Conservation (phyloP, 495 filamentous ascomycete species). For the Symbiotaphrina buchneri region DNA sequence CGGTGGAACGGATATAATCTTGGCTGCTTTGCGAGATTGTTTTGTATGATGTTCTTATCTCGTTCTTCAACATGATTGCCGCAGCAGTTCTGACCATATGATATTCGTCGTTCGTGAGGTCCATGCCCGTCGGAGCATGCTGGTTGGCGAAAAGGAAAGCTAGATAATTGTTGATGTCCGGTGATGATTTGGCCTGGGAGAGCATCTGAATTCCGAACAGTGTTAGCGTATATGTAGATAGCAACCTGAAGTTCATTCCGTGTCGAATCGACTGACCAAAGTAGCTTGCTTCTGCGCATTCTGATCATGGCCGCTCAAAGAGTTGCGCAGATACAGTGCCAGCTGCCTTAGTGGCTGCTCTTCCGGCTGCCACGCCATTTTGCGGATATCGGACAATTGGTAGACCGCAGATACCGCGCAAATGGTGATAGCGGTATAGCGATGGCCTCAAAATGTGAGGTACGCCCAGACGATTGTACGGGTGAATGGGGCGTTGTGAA, state of each 20-base stretch:
- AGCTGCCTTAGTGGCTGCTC: conserved; percentile 72
- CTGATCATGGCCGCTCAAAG: conserved; percentile 61
- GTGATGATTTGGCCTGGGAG: conserved; percentile 65
- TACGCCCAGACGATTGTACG: no score
- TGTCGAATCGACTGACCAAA: conserved; percentile 26
- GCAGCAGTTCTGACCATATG: conserved; percentile 65
- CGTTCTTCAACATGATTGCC: conserved; percentile 88
- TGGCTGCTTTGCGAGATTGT: conserved; percentile 46
- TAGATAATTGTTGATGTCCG: conserved; percentile 93
- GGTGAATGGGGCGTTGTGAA: no score
- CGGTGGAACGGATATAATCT: conserved; percentile 52
- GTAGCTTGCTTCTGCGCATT: conserved; percentile 63
- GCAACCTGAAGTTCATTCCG: background rate
- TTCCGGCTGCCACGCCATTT: conserved; percentile 93
- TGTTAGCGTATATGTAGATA: background rate
- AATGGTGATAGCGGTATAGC: no score
- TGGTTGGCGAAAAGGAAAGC: conserved; percentile 67
- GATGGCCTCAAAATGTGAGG: no score
- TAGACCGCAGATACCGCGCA: no score
- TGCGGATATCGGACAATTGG: background rate
- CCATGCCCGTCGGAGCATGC: conserved; percentile 31
- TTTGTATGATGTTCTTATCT: conserved; percentile 48
- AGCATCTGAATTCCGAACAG: conserved; percentile 47
- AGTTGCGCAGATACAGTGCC: conserved; percentile 73
- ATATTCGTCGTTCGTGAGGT: conserved; percentile 32